These are phyloP conservation scores for Camillea tinctor DNA, from an alignment of 2,329 filamentous ascomycete species.

Conservation along the genomic window DNA sequence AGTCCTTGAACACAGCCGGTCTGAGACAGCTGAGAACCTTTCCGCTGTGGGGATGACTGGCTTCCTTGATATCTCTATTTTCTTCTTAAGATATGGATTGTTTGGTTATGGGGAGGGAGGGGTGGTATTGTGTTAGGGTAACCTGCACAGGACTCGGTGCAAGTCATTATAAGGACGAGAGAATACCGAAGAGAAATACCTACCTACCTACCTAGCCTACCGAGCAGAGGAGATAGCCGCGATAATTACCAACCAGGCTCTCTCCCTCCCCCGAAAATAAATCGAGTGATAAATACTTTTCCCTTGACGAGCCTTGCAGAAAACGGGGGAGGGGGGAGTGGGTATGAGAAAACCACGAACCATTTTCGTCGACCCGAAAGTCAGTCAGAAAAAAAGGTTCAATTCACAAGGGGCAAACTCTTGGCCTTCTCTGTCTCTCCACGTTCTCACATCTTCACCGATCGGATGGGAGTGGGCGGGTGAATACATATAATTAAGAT, in stretches of 20 bases:
- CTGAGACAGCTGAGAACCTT: neutral
- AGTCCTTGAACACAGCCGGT: neutral
- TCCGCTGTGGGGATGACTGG: no score
- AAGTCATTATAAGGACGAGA: no score
- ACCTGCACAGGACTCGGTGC: no score
- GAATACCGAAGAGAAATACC: no score
- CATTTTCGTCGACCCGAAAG: neutral
- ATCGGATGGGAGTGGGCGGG: neutral
- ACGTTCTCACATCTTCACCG: neutral
- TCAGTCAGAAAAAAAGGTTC: no score
- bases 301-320: neutral
- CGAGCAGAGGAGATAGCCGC: no score
- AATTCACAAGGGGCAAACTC: neutral
- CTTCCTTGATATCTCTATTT: no score
- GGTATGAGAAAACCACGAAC: neutral
- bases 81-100: no score
- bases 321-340: neutral
- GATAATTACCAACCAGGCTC: no score
- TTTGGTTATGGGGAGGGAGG: no score
- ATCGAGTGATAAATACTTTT: neutral
- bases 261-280: neutral
- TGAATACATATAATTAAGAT: no score
- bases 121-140: no score
- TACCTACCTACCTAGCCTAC: neutral
- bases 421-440: neutral